Evolutionary conservation across 1,139 yeast species (phyloP).

Genomic region (Maudiozyma humilis): DNA sequence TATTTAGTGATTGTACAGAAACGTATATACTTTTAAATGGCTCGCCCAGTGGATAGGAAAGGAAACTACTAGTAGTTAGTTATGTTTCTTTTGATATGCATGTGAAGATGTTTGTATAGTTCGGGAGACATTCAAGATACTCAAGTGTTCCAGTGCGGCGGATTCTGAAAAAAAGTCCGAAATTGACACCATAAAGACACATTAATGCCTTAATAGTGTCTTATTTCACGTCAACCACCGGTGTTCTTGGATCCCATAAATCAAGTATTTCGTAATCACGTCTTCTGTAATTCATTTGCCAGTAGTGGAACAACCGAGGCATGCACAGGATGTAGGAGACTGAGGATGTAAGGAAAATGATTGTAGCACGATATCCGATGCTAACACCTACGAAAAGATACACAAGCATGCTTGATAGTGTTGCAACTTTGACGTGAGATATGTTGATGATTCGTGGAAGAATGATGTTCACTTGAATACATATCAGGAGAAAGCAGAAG

Average conservation of each 20-base stretch:
- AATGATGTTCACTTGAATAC: constrained; percentile 28
- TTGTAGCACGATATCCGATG: constrained; percentile 21
- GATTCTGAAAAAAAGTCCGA: too few species aligned
- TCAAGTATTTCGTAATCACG: constrained; percentile 22
- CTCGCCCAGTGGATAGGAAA: too few species aligned
- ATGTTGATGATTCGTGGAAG: constrained; percentile 22
- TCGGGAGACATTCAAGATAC: too few species aligned
- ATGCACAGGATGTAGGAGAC: constrained; percentile 17
- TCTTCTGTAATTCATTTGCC: constrained; percentile 27
- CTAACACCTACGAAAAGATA: constrained; percentile 20
- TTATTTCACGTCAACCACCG: constrained; percentile 15
- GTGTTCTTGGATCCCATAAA: constrained; percentile 29
- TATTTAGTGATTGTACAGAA: background rate
- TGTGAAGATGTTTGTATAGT: too few species aligned
- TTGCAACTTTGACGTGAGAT: constrained; percentile 12
- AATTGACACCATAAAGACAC: too few species aligned
- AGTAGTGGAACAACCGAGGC: constrained; percentile 27
- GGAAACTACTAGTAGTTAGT: too few species aligned
- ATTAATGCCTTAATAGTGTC: too few species aligned
- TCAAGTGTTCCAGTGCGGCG: too few species aligned
- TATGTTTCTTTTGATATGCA: too few species aligned
- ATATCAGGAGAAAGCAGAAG: constrained; percentile 49
- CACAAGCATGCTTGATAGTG: constrained; percentile 19
- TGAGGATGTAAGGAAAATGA: constrained; percentile 16
- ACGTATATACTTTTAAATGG: background rate